phyloP scores from a whole-genome alignment of 1,139 yeast genomes.

The Pichia sp. region DNA sequence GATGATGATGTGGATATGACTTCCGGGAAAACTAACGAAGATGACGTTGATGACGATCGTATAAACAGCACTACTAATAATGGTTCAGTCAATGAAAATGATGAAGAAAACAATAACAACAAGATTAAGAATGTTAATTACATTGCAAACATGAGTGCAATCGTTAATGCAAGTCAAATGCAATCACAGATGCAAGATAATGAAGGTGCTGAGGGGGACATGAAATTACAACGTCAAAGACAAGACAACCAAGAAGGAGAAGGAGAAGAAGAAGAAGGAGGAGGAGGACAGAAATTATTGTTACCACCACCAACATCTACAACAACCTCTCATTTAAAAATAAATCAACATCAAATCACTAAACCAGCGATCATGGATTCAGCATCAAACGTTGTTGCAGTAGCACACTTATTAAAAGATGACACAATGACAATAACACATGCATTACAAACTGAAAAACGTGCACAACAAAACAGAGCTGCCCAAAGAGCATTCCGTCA shows the following conservation, averaged over 20 bases:
- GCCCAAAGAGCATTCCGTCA: slow-evolving; percentile 87
- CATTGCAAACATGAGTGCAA: slow-evolving; percentile 1
- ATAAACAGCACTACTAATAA: background rate
- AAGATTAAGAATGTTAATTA: background rate
- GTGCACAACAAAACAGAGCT: slow-evolving; percentile 83
- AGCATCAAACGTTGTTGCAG: slow-evolving; percentile 38
- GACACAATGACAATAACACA: background rate
- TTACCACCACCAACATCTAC: background rate
- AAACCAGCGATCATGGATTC: background rate
- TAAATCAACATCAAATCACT: background rate
- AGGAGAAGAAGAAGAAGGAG: no score
- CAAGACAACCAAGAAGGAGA: background rate
- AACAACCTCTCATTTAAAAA: background rate
- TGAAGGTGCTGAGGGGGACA: background rate
- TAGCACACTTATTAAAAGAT: slow-evolving; percentile 31
- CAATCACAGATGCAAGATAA: background rate
- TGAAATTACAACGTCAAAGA: background rate
- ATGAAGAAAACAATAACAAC: background rate
- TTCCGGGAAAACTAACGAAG: background rate
- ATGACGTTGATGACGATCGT: background rate
- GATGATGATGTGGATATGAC: background rate
- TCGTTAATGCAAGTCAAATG: background rate
- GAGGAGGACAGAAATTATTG: background rate
- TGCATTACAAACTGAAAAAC: slow-evolving; percentile 32
- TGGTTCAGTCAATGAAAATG: background rate